Evolutionary conservation across 306 rosid species (phyloP).

Genomic region (Dalbergia cultrata): DNA sequence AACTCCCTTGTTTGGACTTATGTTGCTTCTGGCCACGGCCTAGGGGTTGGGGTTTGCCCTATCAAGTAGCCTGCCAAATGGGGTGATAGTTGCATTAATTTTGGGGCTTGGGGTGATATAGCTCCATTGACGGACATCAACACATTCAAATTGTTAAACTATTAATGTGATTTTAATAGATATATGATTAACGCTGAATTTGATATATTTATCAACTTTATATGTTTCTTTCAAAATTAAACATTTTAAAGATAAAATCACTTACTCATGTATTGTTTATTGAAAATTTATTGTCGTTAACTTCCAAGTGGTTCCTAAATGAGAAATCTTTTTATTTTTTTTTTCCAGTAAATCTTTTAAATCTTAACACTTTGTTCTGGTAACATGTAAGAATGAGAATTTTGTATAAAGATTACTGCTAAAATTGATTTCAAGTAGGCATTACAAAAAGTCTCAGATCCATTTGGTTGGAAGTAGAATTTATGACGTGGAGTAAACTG

Average conservation of each 20-base stretch:
- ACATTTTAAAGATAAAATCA: constrained; percentile 30
- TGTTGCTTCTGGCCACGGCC: background rate
- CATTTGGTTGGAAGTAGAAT: constrained; percentile 6
- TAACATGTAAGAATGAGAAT: constrained; percentile 6
- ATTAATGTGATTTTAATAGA: constrained; percentile 24
- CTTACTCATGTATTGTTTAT: background rate
- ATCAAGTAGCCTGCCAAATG: constrained; percentile 17
- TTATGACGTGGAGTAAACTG: constrained; percentile 12
- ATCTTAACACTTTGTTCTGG: constrained; percentile 3
- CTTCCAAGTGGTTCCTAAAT: background rate
- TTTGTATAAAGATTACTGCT: background rate
- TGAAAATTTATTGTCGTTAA: background rate
- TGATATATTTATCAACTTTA: background rate
- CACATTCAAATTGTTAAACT: constrained; percentile 24
- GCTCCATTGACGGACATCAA: background rate
- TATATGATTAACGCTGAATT: constrained; percentile 19
- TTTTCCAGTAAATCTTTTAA: constrained; percentile 6
- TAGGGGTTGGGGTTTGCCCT: background rate
- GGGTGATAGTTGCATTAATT: constrained; percentile 22
- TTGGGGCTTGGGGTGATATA: constrained; percentile 7
- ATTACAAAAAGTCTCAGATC: background rate
- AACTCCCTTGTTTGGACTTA: background rate
- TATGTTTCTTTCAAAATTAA: constrained; percentile 23
- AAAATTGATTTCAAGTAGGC: constrained; percentile 20
- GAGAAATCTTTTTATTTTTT: background rate